Conservation (phyloP, 805 yeast species). For the Teunomyces gatunensis region DNA sequence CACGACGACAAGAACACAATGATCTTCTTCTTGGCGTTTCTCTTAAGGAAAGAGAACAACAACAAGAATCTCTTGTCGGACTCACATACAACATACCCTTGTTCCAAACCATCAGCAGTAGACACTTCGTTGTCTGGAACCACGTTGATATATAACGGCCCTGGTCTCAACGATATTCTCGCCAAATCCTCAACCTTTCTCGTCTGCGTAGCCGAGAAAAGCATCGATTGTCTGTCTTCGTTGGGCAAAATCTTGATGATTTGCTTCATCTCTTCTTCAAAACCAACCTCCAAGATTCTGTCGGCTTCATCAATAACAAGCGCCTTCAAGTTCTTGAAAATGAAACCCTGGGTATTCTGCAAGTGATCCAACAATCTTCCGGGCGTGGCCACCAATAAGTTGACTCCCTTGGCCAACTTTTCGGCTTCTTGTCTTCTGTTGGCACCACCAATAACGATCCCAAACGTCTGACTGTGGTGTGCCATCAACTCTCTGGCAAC, state of each 20-base stretch:
- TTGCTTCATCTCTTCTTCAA: slow-evolving; percentile 98
- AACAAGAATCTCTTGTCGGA: slow-evolving; percentile 90
- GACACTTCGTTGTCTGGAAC: slow-evolving; percentile 79
- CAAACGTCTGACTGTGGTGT: slow-evolving; percentile 87
- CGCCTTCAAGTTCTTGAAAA: slow-evolving; percentile 91
- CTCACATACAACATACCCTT: slow-evolving; percentile 97
- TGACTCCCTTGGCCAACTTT: slow-evolving; percentile 90
- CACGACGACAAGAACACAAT: slow-evolving; percentile 96
- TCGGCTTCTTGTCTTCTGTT: slow-evolving; percentile 97
- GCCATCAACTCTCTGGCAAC: slow-evolving; percentile 95
- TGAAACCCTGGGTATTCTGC: slow-evolving; percentile 92
- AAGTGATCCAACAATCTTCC: slow-evolving; percentile 95
- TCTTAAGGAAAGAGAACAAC: slow-evolving; percentile 87
- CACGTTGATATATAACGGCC: slow-evolving; percentile 92
- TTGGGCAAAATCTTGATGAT: slow-evolving; percentile 90
- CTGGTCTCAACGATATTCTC: slow-evolving; percentile 89
- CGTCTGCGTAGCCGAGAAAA: slow-evolving; percentile 98
- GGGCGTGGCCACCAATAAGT: slow-evolving; percentile 92
- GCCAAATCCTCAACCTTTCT: slow-evolving; percentile 98
- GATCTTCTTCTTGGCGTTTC: slow-evolving; percentile 86
- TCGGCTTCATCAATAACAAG: slow-evolving; percentile 97
- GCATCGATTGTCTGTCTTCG: slow-evolving; percentile 92
- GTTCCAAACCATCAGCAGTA: slow-evolving; percentile 96
- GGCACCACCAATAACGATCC: slow-evolving; percentile 97
- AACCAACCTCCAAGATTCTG: slow-evolving; percentile 94